These are phyloP conservation scores for Neopestalotiopsis clavispora DNA, from an alignment of 2,329 filamentous ascomycete species.

Conservation along the genomic window DNA sequence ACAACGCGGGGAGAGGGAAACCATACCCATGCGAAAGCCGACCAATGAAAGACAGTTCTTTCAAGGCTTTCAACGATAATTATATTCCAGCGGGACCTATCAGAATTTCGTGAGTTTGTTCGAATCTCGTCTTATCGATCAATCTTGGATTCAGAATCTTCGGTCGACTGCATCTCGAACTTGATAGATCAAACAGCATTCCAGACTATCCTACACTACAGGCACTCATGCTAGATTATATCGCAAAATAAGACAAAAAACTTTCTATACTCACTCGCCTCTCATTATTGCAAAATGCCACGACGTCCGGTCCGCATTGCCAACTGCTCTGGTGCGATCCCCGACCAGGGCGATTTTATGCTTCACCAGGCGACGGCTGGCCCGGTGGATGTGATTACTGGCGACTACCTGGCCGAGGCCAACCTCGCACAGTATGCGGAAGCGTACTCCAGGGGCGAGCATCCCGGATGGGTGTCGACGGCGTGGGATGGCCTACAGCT, in stretches of 20 bases:
- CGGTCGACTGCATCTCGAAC: not conserved
- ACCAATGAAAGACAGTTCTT: not conserved
- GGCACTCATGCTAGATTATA: too few relatives aligned
- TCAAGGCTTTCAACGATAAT: not conserved
- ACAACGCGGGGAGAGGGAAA: slow-evolving; percentile 3
- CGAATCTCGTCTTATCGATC: not conserved
- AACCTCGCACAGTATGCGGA: slow-evolving; percentile 55
- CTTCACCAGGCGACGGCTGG: slow-evolving; percentile 38
- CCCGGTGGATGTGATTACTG: slow-evolving; percentile 43
- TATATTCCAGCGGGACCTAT: not conserved
- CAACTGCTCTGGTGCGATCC: slow-evolving; percentile 28
- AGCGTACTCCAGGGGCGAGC: slow-evolving; percentile 31
- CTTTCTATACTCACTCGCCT: not conserved
- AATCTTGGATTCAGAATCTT: not conserved
- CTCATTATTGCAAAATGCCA: slow-evolving; percentile 13
- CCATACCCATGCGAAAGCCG: not conserved
- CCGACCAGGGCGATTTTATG: slow-evolving; percentile 29
- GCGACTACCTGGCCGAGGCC: slow-evolving; percentile 48
- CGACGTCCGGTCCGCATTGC: slow-evolving; percentile 27
- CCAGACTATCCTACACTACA: too few relatives aligned
- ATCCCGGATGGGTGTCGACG: slow-evolving; percentile 41
- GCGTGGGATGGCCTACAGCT: slow-evolving; percentile 36
- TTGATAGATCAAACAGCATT: not conserved
- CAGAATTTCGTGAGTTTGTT: not conserved
- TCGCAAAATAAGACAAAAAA: not conserved